Percentiles rank a stretch among this genome's conserved stretches.
Conservation (phyloP, 768 basidiomycete genomes). For the Lactarius psammicola region DNA sequence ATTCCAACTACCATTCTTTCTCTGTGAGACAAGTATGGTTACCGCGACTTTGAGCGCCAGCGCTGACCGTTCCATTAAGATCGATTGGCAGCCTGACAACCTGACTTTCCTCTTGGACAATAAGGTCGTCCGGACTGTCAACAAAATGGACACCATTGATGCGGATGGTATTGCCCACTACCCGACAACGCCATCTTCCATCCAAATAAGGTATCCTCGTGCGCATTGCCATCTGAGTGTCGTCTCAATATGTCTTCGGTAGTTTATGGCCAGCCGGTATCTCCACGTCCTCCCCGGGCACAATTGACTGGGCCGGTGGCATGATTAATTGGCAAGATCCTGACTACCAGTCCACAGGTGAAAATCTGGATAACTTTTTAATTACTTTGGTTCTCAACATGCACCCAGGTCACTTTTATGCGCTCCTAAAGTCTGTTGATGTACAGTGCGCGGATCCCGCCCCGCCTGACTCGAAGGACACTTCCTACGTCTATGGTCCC, state of each 20-base stretch:
- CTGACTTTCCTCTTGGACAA: constrained; percentile 72
- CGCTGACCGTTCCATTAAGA: constrained; percentile 40
- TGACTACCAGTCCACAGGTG: constrained; percentile 68
- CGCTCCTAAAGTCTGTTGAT: constrained; percentile 57
- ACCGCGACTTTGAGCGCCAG: background rate
- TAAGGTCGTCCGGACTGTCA: constrained; percentile 64
- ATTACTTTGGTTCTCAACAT: background rate
- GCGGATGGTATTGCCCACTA: constrained; percentile 57
- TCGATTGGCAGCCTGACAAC: constrained; percentile 75
- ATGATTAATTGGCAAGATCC: constrained; percentile 81
- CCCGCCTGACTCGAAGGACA: constrained; percentile 45
- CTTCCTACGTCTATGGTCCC: constrained; percentile 62
- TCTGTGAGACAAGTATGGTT: constrained; percentile 49
- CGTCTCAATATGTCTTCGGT: background rate
- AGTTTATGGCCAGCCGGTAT: constrained; percentile 85
- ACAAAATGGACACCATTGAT: constrained; percentile 56
- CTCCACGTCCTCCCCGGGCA: constrained; percentile 56
- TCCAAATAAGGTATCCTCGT: constrained; percentile 66
- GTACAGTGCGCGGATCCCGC: constrained; percentile 60
- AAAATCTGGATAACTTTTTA: background rate
- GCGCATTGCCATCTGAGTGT: background rate
- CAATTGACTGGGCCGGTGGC: constrained; percentile 76
- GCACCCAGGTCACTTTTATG: constrained; percentile 63
- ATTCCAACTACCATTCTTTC: constrained; percentile 69
- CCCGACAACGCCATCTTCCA: constrained; percentile 75